Percentiles rank a stretch among this genome's conserved stretches.
Conservation (phyloP, 305 asterid species). For the Fraxinus sp. region DNA sequence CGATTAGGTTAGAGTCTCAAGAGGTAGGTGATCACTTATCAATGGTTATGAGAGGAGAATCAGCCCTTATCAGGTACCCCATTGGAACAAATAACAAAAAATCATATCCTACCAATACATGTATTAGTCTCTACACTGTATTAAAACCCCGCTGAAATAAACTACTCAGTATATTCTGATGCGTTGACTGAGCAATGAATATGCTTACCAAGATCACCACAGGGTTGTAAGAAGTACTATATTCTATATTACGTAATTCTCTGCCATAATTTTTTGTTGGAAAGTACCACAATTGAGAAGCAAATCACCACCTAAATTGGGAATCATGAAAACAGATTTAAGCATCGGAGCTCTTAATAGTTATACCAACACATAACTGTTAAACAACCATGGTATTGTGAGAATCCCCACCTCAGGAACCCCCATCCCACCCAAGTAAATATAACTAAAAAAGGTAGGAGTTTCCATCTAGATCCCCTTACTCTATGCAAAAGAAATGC, state of each 20-base stretch:
- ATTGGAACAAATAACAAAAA: not conserved
- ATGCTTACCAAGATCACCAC: not conserved
- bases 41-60: not conserved
- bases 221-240: not conserved
- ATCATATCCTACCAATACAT: not conserved
- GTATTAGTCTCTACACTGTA: not conserved
- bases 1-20: not conserved
- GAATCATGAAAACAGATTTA: not conserved
- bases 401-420: not conserved
- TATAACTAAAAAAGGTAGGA: too few species aligned
- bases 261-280: not conserved
- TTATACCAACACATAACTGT: not conserved
- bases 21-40: not conserved
- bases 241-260: not conserved
- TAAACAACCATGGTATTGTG: not conserved
- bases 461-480: not conserved
- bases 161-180: not conserved
- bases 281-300: not conserved
- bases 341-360: not conserved
- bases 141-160: not conserved
- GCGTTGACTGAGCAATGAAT: not conserved
- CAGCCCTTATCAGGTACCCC: not conserved
- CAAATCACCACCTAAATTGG: not conserved
- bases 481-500: not conserved
- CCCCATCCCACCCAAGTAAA: not conserved